phyloP scores from a whole-genome alignment of 768 basidiomycete genomes.

The Kwoniella pini region DNA sequence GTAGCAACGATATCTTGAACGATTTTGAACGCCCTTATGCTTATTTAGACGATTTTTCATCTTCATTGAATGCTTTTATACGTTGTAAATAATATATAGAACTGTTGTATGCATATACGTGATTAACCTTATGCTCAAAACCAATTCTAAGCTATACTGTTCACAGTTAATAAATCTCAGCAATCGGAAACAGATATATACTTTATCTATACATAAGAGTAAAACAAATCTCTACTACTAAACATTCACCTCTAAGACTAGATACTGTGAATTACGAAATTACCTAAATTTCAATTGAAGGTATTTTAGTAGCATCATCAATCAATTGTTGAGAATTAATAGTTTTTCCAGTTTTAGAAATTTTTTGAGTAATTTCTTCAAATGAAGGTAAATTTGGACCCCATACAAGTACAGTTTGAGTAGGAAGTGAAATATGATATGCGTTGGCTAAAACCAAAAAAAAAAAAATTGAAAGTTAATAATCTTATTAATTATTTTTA shows the following conservation, averaged over 20 bases:
- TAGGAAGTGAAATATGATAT: conserved; percentile 49
- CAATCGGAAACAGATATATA: no score
- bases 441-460: conserved; percentile 33
- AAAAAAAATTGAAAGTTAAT: not conserved
- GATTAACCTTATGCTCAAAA: not conserved
- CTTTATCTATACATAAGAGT: not conserved
- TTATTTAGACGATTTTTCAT: no score
- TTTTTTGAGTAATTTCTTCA: conserved; percentile 50
- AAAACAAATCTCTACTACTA: no score
- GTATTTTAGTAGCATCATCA: conserved; percentile 22
- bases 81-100: conserved; percentile 13
- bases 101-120: conserved; percentile 19
- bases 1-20: no score
- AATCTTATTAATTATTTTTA: no score
- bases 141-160: not conserved
- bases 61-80: no score
- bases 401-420: conserved; percentile 51
- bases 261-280: no score
- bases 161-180: no score
- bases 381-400: conserved; percentile 47
- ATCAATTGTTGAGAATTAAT: conserved; percentile 26
- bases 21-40: no score
- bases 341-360: conserved; percentile 55
- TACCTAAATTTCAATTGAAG: conserved; percentile 29
- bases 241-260: no score